phyloP scores from a whole-genome alignment of 139 green algal genomes.

The Asterochloris erici region DNA sequence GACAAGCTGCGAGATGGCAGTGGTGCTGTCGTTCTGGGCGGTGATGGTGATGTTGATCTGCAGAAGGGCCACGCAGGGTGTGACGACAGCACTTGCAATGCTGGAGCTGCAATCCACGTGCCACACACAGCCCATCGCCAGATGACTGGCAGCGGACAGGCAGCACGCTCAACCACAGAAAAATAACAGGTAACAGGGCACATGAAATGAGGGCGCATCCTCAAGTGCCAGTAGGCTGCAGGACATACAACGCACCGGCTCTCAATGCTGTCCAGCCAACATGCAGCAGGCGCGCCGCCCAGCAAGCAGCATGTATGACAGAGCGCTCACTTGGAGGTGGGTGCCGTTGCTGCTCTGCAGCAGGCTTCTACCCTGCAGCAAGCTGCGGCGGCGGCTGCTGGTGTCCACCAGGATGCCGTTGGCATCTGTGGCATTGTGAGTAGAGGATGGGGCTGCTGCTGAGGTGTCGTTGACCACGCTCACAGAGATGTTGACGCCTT shows the following conservation, averaged over 20 bases:
- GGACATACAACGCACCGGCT: background rate
- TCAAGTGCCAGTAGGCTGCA: background rate
- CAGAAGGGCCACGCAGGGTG: background rate
- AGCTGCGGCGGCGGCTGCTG: background rate
- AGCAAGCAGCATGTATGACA: background rate
- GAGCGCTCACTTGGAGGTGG: background rate
- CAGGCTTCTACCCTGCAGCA: background rate
- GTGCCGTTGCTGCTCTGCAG: background rate
- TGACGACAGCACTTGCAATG: background rate
- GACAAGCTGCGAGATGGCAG: background rate
- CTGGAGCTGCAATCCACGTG: background rate
- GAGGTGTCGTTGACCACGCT: background rate
- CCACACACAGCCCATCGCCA: background rate
- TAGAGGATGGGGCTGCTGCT: background rate
- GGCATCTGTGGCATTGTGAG: background rate
- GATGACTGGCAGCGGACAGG: background rate
- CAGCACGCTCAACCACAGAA: background rate
- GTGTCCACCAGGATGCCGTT: background rate
- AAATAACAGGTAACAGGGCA: background rate
- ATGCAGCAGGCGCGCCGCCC: background rate
- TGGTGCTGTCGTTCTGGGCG: background rate
- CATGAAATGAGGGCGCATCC: background rate
- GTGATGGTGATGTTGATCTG: constrained; percentile 21
- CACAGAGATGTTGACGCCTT: background rate
- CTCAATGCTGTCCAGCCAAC: background rate